Evolutionary conservation across 2,329 filamentous ascomycete species (phyloP), one percentile per base, ranked within the genome.

Genomic region (Gnomoniopsis sp.): DNA sequence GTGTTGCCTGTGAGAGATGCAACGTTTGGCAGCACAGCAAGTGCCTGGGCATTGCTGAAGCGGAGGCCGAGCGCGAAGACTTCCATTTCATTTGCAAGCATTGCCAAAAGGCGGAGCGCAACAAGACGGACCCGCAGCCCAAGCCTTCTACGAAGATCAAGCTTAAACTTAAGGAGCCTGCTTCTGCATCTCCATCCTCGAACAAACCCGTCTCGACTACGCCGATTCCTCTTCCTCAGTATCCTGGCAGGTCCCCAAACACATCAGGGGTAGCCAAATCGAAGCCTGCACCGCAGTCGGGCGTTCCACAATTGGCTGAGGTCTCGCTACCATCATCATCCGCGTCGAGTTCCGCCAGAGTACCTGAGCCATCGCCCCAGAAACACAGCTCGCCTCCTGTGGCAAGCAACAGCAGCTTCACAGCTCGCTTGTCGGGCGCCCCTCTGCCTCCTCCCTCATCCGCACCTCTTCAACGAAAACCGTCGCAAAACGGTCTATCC

Each of bases 1-100:
- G 92, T 70, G 87, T 99, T 64, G 90, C 93, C 30, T 99, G 95
- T 74, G 95, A 99, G 70, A 87, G 82, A 65, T 99, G 95, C 78
- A 96, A 88, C 69, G 88, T 96, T 50, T 99, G 95, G 95, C 93
- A 98, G 71, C 95, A 99, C 70, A 96, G 92, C 78, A 91, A 89
- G 67, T 99, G 95, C 69, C 83, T 96, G 60, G 88, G 88, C 44
- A 89, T 98, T 63, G 83, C 84, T 49, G 84, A 96, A 66, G 77
- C 82, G 60, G 89, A 93, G 62, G 93, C 92, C 0, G 93, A 96
- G 64, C 81, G 87, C 49, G 86, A 91, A 1, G 90, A 96, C 64
- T 98, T 98, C 68, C 87, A 90, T 62, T 96, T 96, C 68, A 74
- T 96, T 64, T 98, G 93, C 75, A 77, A 77, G 36, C 86, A 88